Conservation (phyloP, 257 asterid species). For the Solanum tacnaense region DNA sequence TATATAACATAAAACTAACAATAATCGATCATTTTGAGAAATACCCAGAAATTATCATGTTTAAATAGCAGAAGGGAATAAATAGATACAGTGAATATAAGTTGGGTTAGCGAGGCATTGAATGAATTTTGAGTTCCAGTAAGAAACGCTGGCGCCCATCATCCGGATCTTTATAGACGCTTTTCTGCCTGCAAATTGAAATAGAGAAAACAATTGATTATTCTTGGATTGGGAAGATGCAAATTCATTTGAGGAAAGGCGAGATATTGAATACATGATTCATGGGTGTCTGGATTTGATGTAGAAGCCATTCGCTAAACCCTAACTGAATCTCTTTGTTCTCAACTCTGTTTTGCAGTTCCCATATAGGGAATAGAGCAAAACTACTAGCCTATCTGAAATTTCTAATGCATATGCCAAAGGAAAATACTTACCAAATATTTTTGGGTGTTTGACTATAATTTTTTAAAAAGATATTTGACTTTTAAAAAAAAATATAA, state of each 20-base stretch:
- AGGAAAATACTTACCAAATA: neutral
- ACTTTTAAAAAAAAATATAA: neutral
- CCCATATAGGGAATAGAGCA: neutral
- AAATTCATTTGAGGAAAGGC: neutral
- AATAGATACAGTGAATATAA: constrained; percentile 51
- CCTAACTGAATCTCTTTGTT: neutral
- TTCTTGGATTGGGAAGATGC: neutral
- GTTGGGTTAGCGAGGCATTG: constrained; percentile 94
- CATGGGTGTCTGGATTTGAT: constrained; percentile 28
- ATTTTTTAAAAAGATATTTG: too few relatives aligned
- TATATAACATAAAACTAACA: neutral
- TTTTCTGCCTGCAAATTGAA: constrained; percentile 33
- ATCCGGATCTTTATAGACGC: constrained; percentile 68
- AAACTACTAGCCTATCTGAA: too few relatives aligned
- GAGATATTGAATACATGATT: constrained; percentile 25
- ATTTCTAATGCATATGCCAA: neutral
- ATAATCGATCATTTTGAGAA: neutral
- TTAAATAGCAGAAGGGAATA: neutral
- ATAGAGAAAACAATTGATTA: neutral
- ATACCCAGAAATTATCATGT: neutral
- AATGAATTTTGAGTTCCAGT: constrained; percentile 79
- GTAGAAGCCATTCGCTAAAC: constrained; percentile 7
- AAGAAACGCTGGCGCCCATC: constrained; percentile 91
- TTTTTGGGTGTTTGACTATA: neutral
- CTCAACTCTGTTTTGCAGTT: neutral